Conservation (phyloP, 2,329 filamentous ascomycete genomes). For the Xylaria digitata region DNA sequence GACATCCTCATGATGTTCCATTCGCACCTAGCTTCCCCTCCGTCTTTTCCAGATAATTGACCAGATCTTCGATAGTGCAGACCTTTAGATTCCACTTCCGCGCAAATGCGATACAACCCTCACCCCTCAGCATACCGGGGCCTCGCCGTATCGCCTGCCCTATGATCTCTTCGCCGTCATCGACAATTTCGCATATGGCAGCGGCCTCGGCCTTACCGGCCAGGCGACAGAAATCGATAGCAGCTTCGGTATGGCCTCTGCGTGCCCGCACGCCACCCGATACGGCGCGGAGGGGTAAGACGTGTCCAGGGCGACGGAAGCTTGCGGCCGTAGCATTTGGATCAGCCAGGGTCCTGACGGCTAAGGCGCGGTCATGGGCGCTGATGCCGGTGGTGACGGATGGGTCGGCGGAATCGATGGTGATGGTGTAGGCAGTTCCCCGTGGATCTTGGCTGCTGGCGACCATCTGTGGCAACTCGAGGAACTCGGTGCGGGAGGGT, state of each 20-base stretch:
- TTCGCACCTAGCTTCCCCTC: conserved; percentile 70
- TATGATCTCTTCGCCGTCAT: conserved; percentile 79
- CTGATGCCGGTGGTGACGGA: conserved; percentile 89
- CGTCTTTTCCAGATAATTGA: conserved; percentile 79
- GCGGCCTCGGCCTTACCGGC: conserved; percentile 81
- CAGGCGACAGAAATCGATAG: conserved; percentile 87
- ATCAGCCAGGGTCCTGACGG: conserved; percentile 81
- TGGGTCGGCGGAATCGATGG: conserved; percentile 80
- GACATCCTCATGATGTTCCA: conserved; percentile 46
- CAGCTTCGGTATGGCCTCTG: conserved; percentile 91
- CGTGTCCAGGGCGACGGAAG: conserved; percentile 88
- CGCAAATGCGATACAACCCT: conserved; percentile 89
- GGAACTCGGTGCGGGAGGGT: conserved; percentile 72
- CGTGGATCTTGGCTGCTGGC: conserved; percentile 79
- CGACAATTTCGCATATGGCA: conserved; percentile 92
- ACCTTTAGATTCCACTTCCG: conserved; percentile 89
- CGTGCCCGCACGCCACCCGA: conserved; percentile 84
- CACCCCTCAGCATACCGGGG: conserved; percentile 91
- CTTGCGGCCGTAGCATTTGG: conserved; percentile 64
- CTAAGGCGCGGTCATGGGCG: conserved; percentile 85
- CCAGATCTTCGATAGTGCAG: conserved; percentile 93
- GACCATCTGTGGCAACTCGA: conserved; percentile 93
- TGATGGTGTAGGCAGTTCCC: conserved; percentile 91
- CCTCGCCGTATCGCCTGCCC: conserved; percentile 74
- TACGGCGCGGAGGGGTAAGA: conserved; percentile 84